Evolutionary conservation across 495 filamentous ascomycete species (phyloP).

Genomic region (Podospora appendiculata): DNA sequence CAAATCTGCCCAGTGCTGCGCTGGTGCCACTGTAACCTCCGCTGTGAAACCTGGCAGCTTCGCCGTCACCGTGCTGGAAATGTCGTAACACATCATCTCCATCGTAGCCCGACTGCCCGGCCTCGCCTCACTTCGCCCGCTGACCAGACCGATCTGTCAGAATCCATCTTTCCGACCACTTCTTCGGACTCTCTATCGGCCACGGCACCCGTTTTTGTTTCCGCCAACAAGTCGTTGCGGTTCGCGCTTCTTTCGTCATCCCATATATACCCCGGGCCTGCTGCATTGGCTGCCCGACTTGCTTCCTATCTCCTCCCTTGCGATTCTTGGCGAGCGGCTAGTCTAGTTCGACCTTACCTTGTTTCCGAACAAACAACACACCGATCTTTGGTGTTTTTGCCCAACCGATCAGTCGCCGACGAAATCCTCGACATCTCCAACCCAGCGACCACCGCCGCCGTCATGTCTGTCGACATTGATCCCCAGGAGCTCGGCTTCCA

Average conservation of each 20-base stretch:
- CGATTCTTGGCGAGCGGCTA: conserved; percentile 5
- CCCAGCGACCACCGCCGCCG: conserved; percentile 15
- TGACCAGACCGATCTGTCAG: no score
- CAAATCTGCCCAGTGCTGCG: background rate
- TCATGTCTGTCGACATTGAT: conserved; percentile 90
- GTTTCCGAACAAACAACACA: background rate
- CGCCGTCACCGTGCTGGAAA: conserved; percentile 18
- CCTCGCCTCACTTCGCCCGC: no score
- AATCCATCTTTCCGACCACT: no score
- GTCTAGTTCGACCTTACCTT: background rate
- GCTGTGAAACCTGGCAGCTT: conserved; percentile 15
- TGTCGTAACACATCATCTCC: conserved; percentile 17
- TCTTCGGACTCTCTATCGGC: no score
- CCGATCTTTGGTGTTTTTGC: background rate
- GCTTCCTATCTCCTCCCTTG: no score
- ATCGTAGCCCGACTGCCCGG: no score
- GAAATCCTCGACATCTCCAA: background rate
- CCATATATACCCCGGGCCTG: no score
- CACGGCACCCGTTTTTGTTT: no score
- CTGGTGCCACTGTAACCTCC: background rate
- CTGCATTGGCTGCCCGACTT: no score
- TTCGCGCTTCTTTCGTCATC: no score
- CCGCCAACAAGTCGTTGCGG: no score
- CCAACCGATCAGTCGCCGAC: background rate
- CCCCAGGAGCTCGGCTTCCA: conserved; percentile 88